Evolutionary conservation across 2,329 filamentous ascomycete genomes (phyloP).

Genomic region (Aspergillus sp.): DNA sequence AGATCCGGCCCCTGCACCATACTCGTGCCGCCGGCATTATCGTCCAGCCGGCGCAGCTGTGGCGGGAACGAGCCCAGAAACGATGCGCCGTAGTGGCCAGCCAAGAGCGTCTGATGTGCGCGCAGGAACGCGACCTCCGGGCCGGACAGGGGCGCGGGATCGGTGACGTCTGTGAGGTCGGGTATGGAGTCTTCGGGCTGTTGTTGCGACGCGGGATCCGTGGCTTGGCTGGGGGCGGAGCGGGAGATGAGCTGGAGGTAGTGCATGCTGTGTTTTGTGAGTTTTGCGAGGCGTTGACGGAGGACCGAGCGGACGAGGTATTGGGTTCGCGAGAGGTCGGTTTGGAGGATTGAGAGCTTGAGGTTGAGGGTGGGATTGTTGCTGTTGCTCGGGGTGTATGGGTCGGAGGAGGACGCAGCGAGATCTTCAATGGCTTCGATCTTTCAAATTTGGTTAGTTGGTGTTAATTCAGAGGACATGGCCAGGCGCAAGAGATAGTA

Average conservation of each 20-base stretch:
- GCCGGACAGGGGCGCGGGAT: slow-evolving; percentile 63
- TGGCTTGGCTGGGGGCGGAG: slow-evolving; percentile 15
- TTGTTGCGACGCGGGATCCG: slow-evolving; percentile 11
- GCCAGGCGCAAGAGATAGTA: slow-evolving; percentile 14
- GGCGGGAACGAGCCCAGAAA: slow-evolving; percentile 82
- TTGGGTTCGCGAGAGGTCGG: slow-evolving; percentile 91
- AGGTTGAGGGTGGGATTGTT: slow-evolving; percentile 92
- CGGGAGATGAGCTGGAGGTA: slow-evolving; percentile 33
- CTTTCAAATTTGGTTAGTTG: slow-evolving; percentile 19
- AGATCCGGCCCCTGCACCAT: slow-evolving; percentile 90
- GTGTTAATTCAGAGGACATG: not conserved
- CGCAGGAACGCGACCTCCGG: slow-evolving; percentile 80
- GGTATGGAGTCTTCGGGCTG: slow-evolving; percentile 31
- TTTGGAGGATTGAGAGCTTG: slow-evolving; percentile 89
- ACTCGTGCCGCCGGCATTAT: slow-evolving; percentile 80
- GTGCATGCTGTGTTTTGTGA: slow-evolving; percentile 51
- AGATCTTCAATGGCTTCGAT: slow-evolving; percentile 68
- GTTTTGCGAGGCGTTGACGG: slow-evolving; percentile 80
- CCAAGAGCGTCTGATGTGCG: slow-evolving; percentile 78
- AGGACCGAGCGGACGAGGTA: slow-evolving; percentile 83
- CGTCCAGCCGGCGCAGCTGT: slow-evolving; percentile 78
- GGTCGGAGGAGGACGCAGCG: slow-evolving; percentile 44
- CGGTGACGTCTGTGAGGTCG: slow-evolving; percentile 35
- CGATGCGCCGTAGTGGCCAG: slow-evolving; percentile 78
- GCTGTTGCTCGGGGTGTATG: slow-evolving; percentile 58